Conservation (phyloP, 768 basidiomycete species). For the Phlebiopsis gigantea region DNA sequence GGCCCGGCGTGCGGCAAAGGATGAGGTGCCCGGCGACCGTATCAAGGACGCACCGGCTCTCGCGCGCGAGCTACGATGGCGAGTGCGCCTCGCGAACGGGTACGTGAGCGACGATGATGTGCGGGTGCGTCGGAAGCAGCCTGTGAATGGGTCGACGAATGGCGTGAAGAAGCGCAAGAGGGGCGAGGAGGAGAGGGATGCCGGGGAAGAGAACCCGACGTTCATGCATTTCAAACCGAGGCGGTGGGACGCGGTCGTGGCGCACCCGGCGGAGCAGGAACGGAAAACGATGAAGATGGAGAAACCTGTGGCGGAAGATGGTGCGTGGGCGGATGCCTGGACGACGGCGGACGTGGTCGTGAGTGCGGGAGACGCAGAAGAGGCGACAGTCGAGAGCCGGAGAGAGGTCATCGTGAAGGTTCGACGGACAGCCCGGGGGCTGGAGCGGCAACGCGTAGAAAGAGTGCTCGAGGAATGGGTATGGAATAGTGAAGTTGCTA, state of each 20-base stretch:
- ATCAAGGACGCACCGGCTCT: slow-evolving; percentile 78
- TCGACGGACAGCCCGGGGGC: slow-evolving; percentile 45
- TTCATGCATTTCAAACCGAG: slow-evolving; percentile 70
- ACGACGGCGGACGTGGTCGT: slow-evolving; percentile 20
- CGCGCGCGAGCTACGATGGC: slow-evolving; percentile 84
- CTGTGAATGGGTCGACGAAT: slow-evolving; percentile 21
- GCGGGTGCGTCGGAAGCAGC: slow-evolving; percentile 24
- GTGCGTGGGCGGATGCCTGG: slow-evolving; percentile 37
- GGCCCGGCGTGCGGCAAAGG: slow-evolving; percentile 71
- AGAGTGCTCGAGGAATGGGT: slow-evolving; percentile 64
- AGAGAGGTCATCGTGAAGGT: slow-evolving; percentile 53
- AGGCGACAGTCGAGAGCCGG: slow-evolving; percentile 37
- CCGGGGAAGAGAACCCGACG: slow-evolving; percentile 12
- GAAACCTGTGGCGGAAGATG: slow-evolving; percentile 32
- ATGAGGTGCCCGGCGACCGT: slow-evolving; percentile 75
- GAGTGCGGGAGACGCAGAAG: slow-evolving; percentile 18
- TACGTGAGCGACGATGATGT: slow-evolving; percentile 66
- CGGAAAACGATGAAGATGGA: slow-evolving; percentile 32
- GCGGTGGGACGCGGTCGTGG: slow-evolving; percentile 53
- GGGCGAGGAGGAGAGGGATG: slow-evolving; percentile 13
- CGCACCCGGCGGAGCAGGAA: slow-evolving; percentile 38
- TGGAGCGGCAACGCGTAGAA: slow-evolving; percentile 71
- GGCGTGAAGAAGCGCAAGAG: slow-evolving; percentile 26
- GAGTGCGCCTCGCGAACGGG: slow-evolving; percentile 58
- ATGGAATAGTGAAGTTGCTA: slow-evolving; percentile 32